These are phyloP conservation scores for Suhomyces kunorum DNA, from an alignment of 1,139 yeast species.

Conservation along the genomic window DNA sequence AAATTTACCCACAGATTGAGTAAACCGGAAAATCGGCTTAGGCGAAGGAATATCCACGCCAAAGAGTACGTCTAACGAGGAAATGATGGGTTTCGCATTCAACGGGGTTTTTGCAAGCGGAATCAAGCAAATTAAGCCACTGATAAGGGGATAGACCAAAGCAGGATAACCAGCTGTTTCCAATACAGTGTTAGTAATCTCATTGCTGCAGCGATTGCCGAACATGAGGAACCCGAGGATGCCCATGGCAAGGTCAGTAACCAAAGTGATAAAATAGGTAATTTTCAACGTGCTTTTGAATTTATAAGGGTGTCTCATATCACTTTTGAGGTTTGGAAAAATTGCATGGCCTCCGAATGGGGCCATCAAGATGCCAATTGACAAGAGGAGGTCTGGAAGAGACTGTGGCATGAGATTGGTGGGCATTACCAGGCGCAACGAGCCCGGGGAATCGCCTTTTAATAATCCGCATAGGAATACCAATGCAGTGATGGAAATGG, in stretches of 20 bases:
- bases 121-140: constrained; percentile 72
- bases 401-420: constrained; percentile 51
- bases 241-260: constrained; percentile 76
- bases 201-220: constrained; percentile 74
- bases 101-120: constrained; percentile 89
- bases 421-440: constrained; percentile 44
- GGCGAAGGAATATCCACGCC: constrained; percentile 17
- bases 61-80: constrained; percentile 51
- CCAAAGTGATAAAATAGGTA: constrained; percentile 57
- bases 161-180: constrained; percentile 71
- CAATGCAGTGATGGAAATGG: constrained; percentile 43
- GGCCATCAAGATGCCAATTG: constrained; percentile 59
- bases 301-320: constrained; percentile 56
- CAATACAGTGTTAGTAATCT: constrained; percentile 76
- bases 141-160: constrained; percentile 62
- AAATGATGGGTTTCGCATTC: constrained; percentile 81
- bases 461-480: constrained; percentile 44
- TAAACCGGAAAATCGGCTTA: background rate
- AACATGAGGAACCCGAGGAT: constrained; percentile 85
- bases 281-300: constrained; percentile 40
- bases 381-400: constrained; percentile 42
- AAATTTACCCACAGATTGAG: constrained; percentile 17
- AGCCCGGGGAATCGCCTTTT: constrained; percentile 45
- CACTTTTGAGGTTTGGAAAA: constrained; percentile 59
- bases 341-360: constrained; percentile 68